These are phyloP conservation scores for Salicornia ramosissima DNA, from an alignment of 148 eudicot species.

Conservation along the genomic window DNA sequence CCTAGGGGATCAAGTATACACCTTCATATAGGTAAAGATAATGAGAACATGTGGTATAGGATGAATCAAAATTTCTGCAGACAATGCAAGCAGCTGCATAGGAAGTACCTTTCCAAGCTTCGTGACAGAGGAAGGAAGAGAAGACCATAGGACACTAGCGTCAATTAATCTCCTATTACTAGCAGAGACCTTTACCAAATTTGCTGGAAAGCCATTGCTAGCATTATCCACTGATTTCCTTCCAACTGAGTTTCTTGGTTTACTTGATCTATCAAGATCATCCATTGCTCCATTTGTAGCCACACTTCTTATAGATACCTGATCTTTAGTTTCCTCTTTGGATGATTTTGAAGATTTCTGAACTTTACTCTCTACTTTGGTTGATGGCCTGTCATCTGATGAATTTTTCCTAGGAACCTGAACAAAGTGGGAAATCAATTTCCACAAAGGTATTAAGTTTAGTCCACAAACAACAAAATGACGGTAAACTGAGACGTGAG, in stretches of 20 bases:
- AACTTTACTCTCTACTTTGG: constrained; percentile 48
- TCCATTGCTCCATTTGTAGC: constrained; percentile 40
- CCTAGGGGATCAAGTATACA: no score
- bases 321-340: constrained; percentile 45
- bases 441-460: background rate
- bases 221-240: constrained; percentile 48
- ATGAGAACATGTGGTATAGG: background rate
- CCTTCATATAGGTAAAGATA: background rate
- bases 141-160: constrained; percentile 65
- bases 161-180: constrained; percentile 52
- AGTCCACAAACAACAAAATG: background rate
- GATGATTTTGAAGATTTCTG: constrained; percentile 31
- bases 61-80: background rate
- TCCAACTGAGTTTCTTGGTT: constrained; percentile 42
- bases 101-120: constrained; percentile 70
- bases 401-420: constrained; percentile 58
- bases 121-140: constrained; percentile 75
- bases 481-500: background rate
- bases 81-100: background rate
- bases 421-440: constrained; percentile 9
- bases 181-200: constrained; percentile 64
- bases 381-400: constrained; percentile 49
- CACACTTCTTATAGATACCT: constrained; percentile 30
- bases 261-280: constrained; percentile 36
- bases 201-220: constrained; percentile 51